A percentile compares a stretch with the other conserved stretches of the same genome.
phyloP scores from a whole-genome alignment of 345 rosid genomes.

The Angophora floribunda region DNA sequence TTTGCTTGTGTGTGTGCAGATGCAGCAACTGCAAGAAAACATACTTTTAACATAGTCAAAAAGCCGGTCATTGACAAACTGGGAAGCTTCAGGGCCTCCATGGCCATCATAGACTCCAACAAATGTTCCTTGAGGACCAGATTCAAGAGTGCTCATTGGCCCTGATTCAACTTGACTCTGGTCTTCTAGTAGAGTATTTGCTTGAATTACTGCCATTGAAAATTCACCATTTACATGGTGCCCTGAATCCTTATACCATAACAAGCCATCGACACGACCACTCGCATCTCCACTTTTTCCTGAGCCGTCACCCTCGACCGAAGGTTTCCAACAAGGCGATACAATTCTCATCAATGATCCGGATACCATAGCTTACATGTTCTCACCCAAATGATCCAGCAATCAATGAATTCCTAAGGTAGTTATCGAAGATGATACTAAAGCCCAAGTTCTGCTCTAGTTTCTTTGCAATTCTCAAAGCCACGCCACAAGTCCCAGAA shows the following conservation, averaged over 20 bases:
- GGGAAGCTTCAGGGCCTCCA: conserved; percentile 98
- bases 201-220: conserved; percentile 97
- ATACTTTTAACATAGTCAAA: conserved; percentile 64
- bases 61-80: conserved; percentile 64
- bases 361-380: conserved; percentile 84
- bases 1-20: neutral
- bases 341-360: conserved; percentile 54
- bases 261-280: conserved; percentile 65
- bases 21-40: conserved; percentile 6
- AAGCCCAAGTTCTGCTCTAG: conserved; percentile 18
- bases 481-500: conserved; percentile 36
- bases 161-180: conserved; percentile 94
- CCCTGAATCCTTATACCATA: conserved; percentile 87
- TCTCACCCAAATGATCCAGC: conserved; percentile 56
- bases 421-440: conserved; percentile 9
- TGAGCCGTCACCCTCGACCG: conserved; percentile 61
- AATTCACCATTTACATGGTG: conserved; percentile 65
- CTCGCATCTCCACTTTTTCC: conserved; percentile 39
- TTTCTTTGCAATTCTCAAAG: conserved; percentile 35
- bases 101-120: conserved; percentile 98
- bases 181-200: conserved; percentile 73
- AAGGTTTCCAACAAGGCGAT: conserved; percentile 86
- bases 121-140: conserved; percentile 88
- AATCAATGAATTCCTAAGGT: conserved; percentile 28
- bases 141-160: conserved; percentile 58